Percentiles rank a stretch among this genome's conserved stretches.
These are phyloP conservation scores for Sugiyamaella mastotermitis DNA, from an alignment of 805 yeast genomes.

Conservation along the genomic window DNA sequence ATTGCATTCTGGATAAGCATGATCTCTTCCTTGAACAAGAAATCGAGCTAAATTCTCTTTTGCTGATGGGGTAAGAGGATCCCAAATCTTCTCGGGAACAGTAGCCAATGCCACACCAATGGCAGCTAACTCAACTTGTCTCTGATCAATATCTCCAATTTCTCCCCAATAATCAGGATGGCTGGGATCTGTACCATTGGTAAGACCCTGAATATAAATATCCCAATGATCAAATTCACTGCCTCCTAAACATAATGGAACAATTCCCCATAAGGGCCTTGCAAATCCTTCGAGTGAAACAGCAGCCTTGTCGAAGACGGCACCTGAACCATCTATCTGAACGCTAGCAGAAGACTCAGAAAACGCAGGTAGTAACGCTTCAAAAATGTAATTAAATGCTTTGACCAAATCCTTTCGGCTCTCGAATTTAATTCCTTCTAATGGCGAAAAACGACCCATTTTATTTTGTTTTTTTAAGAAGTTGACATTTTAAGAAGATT, in stretches of 20 bases:
- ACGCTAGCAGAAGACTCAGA: constrained; percentile 18
- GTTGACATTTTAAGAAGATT: no score
- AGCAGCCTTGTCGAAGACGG: constrained; percentile 23
- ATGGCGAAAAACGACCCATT: constrained; percentile 9
- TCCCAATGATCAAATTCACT: constrained; percentile 24
- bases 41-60: constrained; percentile 20
- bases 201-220: constrained; percentile 23
- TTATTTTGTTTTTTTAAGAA: neutral
- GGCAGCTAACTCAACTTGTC: constrained; percentile 30
- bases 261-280: constrained; percentile 31
- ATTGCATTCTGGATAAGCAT: constrained; percentile 21
- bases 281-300: constrained; percentile 29
- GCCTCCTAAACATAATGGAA: constrained; percentile 24
- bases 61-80: constrained; percentile 22
- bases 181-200: constrained; percentile 27
- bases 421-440: constrained; percentile 12
- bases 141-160: constrained; percentile 23
- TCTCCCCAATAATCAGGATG: constrained; percentile 29
- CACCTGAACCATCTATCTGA: constrained; percentile 22
- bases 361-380: constrained; percentile 16
- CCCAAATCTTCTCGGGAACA: constrained; percentile 27
- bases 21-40: constrained; percentile 19
- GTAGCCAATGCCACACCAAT: constrained; percentile 25
- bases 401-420: constrained; percentile 12
- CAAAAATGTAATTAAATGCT: constrained; percentile 12